These are phyloP conservation scores for Phytophthora foliorum DNA, from an alignment of 352 stramenopile species.

Conservation along the genomic window DNA sequence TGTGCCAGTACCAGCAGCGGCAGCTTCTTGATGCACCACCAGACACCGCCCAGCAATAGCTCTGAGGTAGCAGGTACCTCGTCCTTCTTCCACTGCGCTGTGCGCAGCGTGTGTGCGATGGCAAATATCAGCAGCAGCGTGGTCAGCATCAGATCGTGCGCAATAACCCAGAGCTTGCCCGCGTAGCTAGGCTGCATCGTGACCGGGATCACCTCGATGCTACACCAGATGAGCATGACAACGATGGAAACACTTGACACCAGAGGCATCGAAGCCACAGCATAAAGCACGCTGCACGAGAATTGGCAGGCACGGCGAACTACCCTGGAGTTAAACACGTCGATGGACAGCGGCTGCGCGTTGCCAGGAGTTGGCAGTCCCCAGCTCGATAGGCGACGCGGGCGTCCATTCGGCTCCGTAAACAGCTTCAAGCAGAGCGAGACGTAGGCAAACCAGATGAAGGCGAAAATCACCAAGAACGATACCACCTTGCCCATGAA, in stretches of 20 bases:
- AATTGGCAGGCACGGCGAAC: slow-evolving; percentile 79
- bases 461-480: slow-evolving; percentile 66
- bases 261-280: slow-evolving; percentile 69
- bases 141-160: slow-evolving; percentile 66
- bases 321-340: slow-evolving; percentile 80
- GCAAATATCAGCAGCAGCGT: slow-evolving; percentile 76
- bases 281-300: slow-evolving; percentile 79
- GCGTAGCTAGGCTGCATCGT: slow-evolving; percentile 82
- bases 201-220: slow-evolving; percentile 57
- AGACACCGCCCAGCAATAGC: slow-evolving; percentile 61
- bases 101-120: slow-evolving; percentile 73
- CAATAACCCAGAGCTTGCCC: slow-evolving; percentile 69
- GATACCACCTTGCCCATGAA: slow-evolving; percentile 73
- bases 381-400: slow-evolving; percentile 69
- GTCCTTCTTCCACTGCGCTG: slow-evolving; percentile 73
- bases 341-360: slow-evolving; percentile 59
- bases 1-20: slow-evolving; percentile 60
- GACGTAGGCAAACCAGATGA: slow-evolving; percentile 76
- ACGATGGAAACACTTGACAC: slow-evolving; percentile 72
- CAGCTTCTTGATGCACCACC: slow-evolving; percentile 59
- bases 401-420: slow-evolving; percentile 70
- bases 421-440: slow-evolving; percentile 75
- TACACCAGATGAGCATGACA: slow-evolving; percentile 58
- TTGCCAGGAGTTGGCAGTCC: slow-evolving; percentile 63
- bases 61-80: slow-evolving; percentile 66